These are phyloP conservation scores for Turnera subulata DNA, from an alignment of 345 rosid genomes.

Conservation along the genomic window DNA sequence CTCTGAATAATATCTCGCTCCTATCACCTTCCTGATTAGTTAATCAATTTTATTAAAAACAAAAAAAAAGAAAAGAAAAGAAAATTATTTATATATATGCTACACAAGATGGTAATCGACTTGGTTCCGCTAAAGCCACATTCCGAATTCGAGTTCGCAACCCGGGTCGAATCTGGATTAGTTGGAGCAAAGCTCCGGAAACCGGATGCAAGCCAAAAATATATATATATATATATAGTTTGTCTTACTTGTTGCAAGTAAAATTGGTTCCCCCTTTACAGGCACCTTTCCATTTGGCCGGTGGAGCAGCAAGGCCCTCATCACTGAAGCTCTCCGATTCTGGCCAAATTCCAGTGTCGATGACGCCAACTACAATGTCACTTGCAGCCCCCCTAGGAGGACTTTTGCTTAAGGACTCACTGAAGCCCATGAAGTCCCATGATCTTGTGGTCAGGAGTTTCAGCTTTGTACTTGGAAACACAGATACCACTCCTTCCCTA, in stretches of 20 bases:
- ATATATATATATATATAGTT: no score
- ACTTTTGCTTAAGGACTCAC: not conserved
- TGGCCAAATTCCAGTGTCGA: slow-evolving; percentile 12
- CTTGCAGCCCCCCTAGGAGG: not conserved
- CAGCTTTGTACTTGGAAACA: not conserved
- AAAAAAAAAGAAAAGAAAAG: no score
- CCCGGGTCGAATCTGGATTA: no score
- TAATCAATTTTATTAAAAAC: no score
- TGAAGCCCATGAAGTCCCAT: slow-evolving; percentile 11
- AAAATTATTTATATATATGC: no score
- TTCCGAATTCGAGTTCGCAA: no score
- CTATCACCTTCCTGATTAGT: slow-evolving; percentile 36
- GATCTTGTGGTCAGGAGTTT: slow-evolving; percentile 14
- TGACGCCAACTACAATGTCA: slow-evolving; percentile 6
- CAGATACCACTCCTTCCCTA: slow-evolving; percentile 6
- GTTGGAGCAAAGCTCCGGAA: no score
- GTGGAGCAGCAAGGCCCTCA: slow-evolving; percentile 8
- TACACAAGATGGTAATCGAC: no score
- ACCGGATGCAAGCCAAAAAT: no score
- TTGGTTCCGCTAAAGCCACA: no score
- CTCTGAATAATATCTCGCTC: slow-evolving; percentile 33
- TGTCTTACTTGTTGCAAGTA: slow-evolving; percentile 21
- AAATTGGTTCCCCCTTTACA: slow-evolving; percentile 25
- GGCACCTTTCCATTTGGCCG: slow-evolving; percentile 8
- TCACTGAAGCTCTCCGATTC: slow-evolving; percentile 10